A percentile compares a stretch with the other conserved stretches of the same genome.
Evolutionary conservation across 1,284 basidiomycete genomes (phyloP).

Genomic region (Cerioporus squamosus): DNA sequence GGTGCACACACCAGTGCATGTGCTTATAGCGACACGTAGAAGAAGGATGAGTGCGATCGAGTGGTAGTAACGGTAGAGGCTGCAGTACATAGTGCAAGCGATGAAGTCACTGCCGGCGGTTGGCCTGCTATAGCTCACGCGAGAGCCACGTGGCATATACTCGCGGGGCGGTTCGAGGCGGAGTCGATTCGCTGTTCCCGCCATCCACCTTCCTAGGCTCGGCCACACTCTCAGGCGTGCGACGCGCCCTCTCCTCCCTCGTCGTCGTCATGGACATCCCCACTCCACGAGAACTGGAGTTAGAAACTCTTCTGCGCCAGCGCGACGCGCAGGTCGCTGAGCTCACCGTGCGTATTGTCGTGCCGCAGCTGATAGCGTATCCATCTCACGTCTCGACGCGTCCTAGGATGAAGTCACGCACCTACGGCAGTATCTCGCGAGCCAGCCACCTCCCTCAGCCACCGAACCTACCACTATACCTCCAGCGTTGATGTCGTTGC

Average conservation of each 20-base stretch:
- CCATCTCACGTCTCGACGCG: constrained; percentile 18
- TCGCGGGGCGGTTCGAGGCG: constrained; percentile 30
- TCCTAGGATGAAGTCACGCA: constrained; percentile 69
- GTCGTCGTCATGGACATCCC: constrained; percentile 63
- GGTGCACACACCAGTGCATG: no score
- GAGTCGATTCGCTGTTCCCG: constrained; percentile 26
- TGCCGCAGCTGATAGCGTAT: constrained; percentile 12
- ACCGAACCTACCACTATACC: constrained; percentile 69
- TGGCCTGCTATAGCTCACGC: constrained; percentile 14
- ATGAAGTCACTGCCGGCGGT: background rate
- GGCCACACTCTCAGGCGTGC: constrained; percentile 25
- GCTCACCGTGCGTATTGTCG: constrained; percentile 59
- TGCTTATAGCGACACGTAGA: no score
- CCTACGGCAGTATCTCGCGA: constrained; percentile 63
- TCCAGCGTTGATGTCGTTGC: constrained; percentile 64
- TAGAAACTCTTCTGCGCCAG: constrained; percentile 72
- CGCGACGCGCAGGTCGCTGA: constrained; percentile 71
- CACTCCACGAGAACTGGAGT: constrained; percentile 72
- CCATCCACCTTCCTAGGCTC: constrained; percentile 23
- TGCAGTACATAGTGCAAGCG: background rate
- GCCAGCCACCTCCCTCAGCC: constrained; percentile 58
- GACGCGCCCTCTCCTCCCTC: constrained; percentile 23
- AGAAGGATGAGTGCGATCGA: background rate
- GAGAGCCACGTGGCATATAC: constrained; percentile 32
- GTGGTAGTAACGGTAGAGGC: no score